Evolutionary conservation across 352 stramenopile genomes (phyloP).

Genomic region (Saprolegnia parasitica): DNA sequence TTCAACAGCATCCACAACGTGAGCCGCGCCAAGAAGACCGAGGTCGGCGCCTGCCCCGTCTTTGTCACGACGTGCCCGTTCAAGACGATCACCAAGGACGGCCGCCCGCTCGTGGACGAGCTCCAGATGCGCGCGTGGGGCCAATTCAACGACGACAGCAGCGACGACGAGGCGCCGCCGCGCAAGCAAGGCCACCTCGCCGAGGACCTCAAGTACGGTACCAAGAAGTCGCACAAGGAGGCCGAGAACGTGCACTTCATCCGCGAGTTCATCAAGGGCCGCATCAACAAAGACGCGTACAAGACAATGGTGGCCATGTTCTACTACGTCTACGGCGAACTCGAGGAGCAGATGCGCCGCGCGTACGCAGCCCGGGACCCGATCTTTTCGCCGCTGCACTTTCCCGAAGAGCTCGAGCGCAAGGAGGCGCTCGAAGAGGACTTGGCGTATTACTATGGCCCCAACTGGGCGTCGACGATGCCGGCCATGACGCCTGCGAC

Average conservation of each 20-base stretch:
- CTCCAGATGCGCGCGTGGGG: conserved; percentile 23
- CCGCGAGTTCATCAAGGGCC: conserved; percentile 62
- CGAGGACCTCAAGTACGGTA: conserved; percentile 57
- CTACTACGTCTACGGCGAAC: conserved; percentile 54
- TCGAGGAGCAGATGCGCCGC: conserved; percentile 38
- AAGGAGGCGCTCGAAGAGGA: conserved; percentile 37
- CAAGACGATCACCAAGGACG: conserved; percentile 27
- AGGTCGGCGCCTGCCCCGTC: conserved; percentile 22
- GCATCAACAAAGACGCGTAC: conserved; percentile 60
- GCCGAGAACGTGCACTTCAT: conserved; percentile 80
- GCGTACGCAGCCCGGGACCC: conserved; percentile 19
- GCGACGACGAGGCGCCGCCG: not conserved
- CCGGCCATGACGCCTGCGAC: conserved; percentile 41
- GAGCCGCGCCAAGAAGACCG: conserved; percentile 17
- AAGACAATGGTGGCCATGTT: conserved; percentile 46
- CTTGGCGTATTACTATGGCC: conserved; percentile 55
- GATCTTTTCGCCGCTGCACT: conserved; percentile 45
- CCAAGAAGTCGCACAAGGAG: conserved; percentile 52
- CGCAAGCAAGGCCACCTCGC: conserved; percentile 34
- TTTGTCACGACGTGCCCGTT: conserved; percentile 27
- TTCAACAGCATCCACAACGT: conserved; percentile 26
- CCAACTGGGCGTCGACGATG: conserved; percentile 35
- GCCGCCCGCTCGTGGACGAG: conserved; percentile 20
- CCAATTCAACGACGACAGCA: conserved; percentile 6
- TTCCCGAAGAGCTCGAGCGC: conserved; percentile 48